Conservation (phyloP, 352 stramenopile genomes). For the Globisporangium canariense region DNA sequence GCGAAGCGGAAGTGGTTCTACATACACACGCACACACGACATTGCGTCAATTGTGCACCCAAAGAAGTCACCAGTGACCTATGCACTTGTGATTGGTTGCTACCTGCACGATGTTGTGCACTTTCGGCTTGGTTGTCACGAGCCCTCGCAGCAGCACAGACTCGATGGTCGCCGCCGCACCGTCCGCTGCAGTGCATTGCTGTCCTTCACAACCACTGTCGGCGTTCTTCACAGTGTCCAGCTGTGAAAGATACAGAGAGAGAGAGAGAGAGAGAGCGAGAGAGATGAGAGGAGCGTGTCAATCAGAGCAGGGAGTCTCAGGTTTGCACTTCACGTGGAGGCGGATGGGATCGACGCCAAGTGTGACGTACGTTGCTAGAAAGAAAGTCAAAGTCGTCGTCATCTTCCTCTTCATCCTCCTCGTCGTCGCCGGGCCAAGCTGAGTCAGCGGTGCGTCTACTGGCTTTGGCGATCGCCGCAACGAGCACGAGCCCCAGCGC, state of each 20-base stretch:
- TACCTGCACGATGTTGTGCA: constrained; percentile 39
- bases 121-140: constrained; percentile 45
- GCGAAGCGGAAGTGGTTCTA: constrained; percentile 36
- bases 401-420: constrained; percentile 28
- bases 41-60: no score
- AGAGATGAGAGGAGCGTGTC: background rate
- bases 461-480: background rate
- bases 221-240: background rate
- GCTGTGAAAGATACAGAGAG: background rate
- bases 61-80: background rate
- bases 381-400: constrained; percentile 39
- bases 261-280: background rate
- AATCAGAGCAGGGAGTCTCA: background rate
- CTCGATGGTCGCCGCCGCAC: constrained; percentile 7
- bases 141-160: constrained; percentile 49
- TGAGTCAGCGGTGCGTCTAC: background rate
- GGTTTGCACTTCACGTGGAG: background rate
- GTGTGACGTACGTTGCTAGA: constrained; percentile 20
- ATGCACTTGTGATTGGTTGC: background rate
- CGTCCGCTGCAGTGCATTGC: constrained; percentile 22
- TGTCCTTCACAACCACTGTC: constrained; percentile 26
- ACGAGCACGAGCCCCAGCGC: constrained; percentile 12
- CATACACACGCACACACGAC: background rate
- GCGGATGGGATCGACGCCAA: background rate
- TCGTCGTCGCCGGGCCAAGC: constrained; percentile 13